Evolutionary conservation across 805 yeast species (phyloP), one percentile per base, ranked within the genome.

Genomic region (Pichia exigua): DNA sequence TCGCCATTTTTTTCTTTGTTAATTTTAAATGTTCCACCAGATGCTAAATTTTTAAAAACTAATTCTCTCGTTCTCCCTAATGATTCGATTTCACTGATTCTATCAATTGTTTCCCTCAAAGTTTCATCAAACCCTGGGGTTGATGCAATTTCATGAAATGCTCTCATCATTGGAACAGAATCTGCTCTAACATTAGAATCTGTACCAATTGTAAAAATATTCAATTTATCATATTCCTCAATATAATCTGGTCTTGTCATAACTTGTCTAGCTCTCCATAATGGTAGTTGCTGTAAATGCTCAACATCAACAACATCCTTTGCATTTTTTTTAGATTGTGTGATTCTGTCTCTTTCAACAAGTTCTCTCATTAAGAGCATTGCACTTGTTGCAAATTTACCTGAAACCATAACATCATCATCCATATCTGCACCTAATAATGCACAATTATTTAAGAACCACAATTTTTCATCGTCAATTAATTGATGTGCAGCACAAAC

Each of bases 121-220:
- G 87, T 67, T 52, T 81, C 76, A 44, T 84, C 82, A 57, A 87
- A 87, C 10, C 84, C 86, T 0, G 87, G 85, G 65, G 79, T 82
- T 3, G 78, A 69, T 2, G 83, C 83, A 48, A 87, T 84, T 62
- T 87, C 95, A 53, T 85, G 79, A 63, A 87, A 87, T 6, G 92
- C 95, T 58, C 91, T 76, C 95, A 87, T 85, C 95, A 87, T 87
- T 1, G 92, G 91, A 2, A 85, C 85, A 10, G 88, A 81, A 64
- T 87, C 95, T 0, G 95, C 92, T 38, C 85, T 71, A 3, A 87
- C 95, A 48, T 77, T 71, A 0, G 88, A 81, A 52, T 78, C 76
- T 0, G 87, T 79, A 66, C 87, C 94, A 49, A 87, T 80, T 2
- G 95, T 85, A 66, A 87, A 87, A 27, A 87, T 78, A 64, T 87